A percentile compares a stretch with the other conserved stretches of the same genome.
phyloP scores from a whole-genome alignment of 2,329 filamentous ascomycete species.

The Apiospora rasikravindrae region DNA sequence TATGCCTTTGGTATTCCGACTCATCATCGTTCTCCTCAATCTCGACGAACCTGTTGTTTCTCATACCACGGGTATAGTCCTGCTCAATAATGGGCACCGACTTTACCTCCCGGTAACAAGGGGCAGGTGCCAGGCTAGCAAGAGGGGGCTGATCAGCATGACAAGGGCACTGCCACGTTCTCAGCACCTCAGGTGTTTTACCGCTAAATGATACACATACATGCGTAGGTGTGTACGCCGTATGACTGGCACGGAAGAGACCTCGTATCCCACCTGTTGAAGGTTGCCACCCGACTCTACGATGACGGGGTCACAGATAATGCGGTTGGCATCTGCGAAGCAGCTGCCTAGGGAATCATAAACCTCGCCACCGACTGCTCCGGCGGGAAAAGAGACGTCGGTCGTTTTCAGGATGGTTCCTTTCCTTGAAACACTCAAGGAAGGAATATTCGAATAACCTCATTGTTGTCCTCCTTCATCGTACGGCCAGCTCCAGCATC shows the following conservation, averaged over 20 bases:
- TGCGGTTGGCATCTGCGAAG: too few relatives aligned
- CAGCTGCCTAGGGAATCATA: too few relatives aligned
- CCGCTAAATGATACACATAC: too few relatives aligned
- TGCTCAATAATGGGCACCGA: constrained; percentile 57
- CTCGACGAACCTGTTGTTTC: constrained; percentile 75
- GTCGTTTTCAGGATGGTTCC: too few relatives aligned
- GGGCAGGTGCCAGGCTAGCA: constrained; percentile 60
- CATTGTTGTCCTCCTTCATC: too few relatives aligned
- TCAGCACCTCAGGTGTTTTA: constrained; percentile 49
- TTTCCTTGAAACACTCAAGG: too few relatives aligned
- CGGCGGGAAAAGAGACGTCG: too few relatives aligned
- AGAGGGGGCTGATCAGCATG: constrained; percentile 80
- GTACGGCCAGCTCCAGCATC: too few relatives aligned
- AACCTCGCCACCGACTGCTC: too few relatives aligned
- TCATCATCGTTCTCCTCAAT: constrained; percentile 65
- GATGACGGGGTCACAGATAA: too few relatives aligned
- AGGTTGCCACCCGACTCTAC: too few relatives aligned
- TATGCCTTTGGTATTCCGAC: constrained; percentile 54
- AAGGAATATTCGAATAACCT: too few relatives aligned
- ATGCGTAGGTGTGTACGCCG: neutral
- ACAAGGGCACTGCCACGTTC: constrained; percentile 87
- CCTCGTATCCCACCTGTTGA: constrained; percentile 10
- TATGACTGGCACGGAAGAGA: constrained; percentile 21
- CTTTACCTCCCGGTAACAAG: constrained; percentile 67
- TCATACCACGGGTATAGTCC: constrained; percentile 65